Conservation (phyloP, 1,284 basidiomycete species). For the Moniliophthora roreri region DNA sequence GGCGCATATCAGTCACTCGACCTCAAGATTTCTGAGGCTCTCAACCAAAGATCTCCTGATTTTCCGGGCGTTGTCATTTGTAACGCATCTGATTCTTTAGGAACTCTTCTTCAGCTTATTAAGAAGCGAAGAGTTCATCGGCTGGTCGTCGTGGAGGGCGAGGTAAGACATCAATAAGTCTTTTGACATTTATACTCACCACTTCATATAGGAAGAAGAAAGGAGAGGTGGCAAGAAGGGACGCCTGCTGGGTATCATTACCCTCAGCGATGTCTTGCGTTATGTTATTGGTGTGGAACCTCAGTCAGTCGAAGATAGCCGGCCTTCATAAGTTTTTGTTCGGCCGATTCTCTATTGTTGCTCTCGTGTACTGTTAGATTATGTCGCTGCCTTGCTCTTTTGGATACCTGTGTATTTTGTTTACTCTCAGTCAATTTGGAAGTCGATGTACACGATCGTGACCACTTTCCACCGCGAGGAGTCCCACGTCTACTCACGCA, state of each 20-base stretch:
- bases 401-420: background rate
- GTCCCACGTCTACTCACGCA: too few relatives aligned
- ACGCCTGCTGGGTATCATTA: slow-evolving; percentile 85
- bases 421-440: background rate
- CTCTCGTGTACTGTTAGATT: slow-evolving; percentile 6
- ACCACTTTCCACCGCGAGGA: too few relatives aligned
- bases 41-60: slow-evolving; percentile 88
- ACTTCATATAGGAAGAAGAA: slow-evolving; percentile 63
- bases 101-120: slow-evolving; percentile 89
- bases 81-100: slow-evolving; percentile 91
- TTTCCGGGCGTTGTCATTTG: slow-evolving; percentile 97
- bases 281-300: slow-evolving; percentile 75
- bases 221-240: slow-evolving; percentile 79
- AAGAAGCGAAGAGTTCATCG: slow-evolving; percentile 94
- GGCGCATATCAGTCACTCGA: slow-evolving; percentile 95
- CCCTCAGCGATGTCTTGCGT: slow-evolving; percentile 86
- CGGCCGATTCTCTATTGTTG: slow-evolving; percentile 16
- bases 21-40: slow-evolving; percentile 91
- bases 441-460: background rate
- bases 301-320: background rate
- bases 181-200: slow-evolving; percentile 14
- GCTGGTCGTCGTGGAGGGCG: slow-evolving; percentile 88
- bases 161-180: slow-evolving; percentile 42
- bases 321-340: slow-evolving; percentile 1
- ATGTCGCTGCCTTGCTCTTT: background rate